Conservation (phyloP, 371 early-diverging fungal species). For the Rhizopus stolonifer region DNA sequence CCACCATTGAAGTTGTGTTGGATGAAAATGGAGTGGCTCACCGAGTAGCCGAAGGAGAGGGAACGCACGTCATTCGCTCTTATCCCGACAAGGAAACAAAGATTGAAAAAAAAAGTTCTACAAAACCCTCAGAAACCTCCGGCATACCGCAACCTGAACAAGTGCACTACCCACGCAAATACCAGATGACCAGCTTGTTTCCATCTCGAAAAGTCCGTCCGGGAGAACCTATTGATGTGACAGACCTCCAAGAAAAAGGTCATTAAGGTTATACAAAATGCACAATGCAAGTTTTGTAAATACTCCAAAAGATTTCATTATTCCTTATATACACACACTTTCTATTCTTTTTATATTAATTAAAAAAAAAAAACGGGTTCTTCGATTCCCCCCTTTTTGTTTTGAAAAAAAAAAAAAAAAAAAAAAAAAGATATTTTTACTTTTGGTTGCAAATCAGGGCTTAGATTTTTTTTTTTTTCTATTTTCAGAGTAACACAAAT, state of each 20-base stretch:
- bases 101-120: slow-evolving; percentile 11
- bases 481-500: background rate
- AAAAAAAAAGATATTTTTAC: background rate
- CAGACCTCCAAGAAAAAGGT: background rate
- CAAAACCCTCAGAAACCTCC: slow-evolving; percentile 17
- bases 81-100: slow-evolving; percentile 17
- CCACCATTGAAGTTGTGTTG: slow-evolving; percentile 37
- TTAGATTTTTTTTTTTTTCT: background rate
- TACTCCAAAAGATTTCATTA: background rate
- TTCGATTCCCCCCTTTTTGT: no score
- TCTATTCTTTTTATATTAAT: no score
- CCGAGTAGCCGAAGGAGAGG: slow-evolving; percentile 37
- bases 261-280: no score
- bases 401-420: no score
- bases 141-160: slow-evolving; percentile 9
- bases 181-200: slow-evolving; percentile 1
- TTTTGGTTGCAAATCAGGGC: background rate
- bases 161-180: slow-evolving; percentile 7
- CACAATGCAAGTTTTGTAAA: no score
- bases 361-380: no score
- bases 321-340: background rate
- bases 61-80: slow-evolving; percentile 39
- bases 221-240: background rate
- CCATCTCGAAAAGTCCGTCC: slow-evolving; percentile 1
- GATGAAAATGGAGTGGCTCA: slow-evolving; percentile 42